These are phyloP conservation scores for Kazachstania taianensis DNA, from an alignment of 805 yeast genomes.

Conservation along the genomic window DNA sequence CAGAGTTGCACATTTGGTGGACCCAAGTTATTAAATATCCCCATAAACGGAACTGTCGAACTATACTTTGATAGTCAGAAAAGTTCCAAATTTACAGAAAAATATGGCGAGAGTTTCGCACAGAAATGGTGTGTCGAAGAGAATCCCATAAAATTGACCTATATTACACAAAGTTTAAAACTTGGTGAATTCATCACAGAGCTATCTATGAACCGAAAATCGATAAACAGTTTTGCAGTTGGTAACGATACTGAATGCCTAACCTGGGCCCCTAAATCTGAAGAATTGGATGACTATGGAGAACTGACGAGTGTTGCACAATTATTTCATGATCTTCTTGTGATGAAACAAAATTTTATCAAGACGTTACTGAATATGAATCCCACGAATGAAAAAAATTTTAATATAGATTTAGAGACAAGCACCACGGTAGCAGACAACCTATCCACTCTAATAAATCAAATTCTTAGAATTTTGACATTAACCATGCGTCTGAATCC, in stretches of 20 bases:
- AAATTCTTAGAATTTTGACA: constrained; percentile 18
- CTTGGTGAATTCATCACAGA: constrained; percentile 21
- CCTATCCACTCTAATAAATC: constrained; percentile 17
- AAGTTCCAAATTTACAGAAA: neutral
- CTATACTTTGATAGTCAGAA: constrained; percentile 7
- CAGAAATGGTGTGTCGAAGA: constrained; percentile 25
- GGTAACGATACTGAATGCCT: neutral
- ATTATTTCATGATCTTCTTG: constrained; percentile 14
- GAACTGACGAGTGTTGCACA: constrained; percentile 4
- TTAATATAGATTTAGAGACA: constrained; percentile 8
- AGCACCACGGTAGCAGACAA: constrained; percentile 11
- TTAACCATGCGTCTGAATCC: constrained; percentile 22
- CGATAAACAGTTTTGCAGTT: constrained; percentile 7
- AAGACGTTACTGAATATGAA: constrained; percentile 12
- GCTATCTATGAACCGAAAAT: constrained; percentile 19
- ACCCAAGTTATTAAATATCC: constrained; percentile 28
- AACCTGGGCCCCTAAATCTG: constrained; percentile 11
- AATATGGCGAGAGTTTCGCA: neutral
- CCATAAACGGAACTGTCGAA: constrained; percentile 15
- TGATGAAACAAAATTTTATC: constrained; percentile 15
- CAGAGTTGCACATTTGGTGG: constrained; percentile 44
- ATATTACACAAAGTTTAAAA: constrained; percentile 18
- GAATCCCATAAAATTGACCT: constrained; percentile 13
- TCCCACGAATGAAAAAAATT: constrained; percentile 3
- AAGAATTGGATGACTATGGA: constrained; percentile 1